Conservation (phyloP, 2,329 filamentous ascomycete genomes). For the Pseudogymnoascus verrucosus region DNA sequence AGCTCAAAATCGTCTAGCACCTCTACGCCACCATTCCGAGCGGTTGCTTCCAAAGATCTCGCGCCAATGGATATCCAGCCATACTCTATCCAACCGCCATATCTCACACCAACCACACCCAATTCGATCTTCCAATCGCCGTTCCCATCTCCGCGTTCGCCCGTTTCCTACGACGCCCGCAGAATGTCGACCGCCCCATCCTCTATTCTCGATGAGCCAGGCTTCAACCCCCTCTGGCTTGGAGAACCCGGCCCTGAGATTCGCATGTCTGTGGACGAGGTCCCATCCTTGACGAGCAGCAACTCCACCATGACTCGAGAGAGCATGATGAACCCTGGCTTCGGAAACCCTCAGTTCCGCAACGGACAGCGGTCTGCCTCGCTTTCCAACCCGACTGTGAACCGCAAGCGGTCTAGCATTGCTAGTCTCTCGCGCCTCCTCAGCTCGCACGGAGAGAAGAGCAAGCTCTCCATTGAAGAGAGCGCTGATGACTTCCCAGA, state of each 20-base stretch:
- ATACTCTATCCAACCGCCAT: slow-evolving; percentile 31
- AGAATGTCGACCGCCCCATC: slow-evolving; percentile 69
- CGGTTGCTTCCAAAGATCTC: slow-evolving; percentile 33
- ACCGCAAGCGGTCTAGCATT: slow-evolving; percentile 66
- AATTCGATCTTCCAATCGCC: slow-evolving; percentile 45
- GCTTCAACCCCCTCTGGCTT: slow-evolving; percentile 61
- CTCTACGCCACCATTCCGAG: slow-evolving; percentile 25
- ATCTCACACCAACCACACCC: slow-evolving; percentile 51
- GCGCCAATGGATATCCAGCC: slow-evolving; percentile 42
- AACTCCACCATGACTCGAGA: slow-evolving; percentile 68
- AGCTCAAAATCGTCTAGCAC: slow-evolving; percentile 29
- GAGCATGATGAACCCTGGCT: slow-evolving; percentile 37
- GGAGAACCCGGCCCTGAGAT: slow-evolving; percentile 66
- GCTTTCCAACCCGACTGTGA: slow-evolving; percentile 53
- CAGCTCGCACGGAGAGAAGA: slow-evolving; percentile 65
- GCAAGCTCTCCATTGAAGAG: slow-evolving; percentile 66
- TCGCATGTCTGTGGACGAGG: slow-evolving; percentile 64
- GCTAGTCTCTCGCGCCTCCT: slow-evolving; percentile 70
- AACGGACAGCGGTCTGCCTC: slow-evolving; percentile 54
- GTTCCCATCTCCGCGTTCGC: slow-evolving; percentile 57
- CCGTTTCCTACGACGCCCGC: slow-evolving; percentile 62
- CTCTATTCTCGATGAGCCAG: slow-evolving; percentile 63
- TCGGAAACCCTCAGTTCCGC: slow-evolving; percentile 38
- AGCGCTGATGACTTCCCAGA: slow-evolving; percentile 42
- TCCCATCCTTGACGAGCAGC: slow-evolving; percentile 67